A percentile compares a stretch with the other conserved stretches of the same genome.
Conservation (phyloP, 2,329 filamentous ascomycete species). For the Leptoxyphium fumago region DNA sequence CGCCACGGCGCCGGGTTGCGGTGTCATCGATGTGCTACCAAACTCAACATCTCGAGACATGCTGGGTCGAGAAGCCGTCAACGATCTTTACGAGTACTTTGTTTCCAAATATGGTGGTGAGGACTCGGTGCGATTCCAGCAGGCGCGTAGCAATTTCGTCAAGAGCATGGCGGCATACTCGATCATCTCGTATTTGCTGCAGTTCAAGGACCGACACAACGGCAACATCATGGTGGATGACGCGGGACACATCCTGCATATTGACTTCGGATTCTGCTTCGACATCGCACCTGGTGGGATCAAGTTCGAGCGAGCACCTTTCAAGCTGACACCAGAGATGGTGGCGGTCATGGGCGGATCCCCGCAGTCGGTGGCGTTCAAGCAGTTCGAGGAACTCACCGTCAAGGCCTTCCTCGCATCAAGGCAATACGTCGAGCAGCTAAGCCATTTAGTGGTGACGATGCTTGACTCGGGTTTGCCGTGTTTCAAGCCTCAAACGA, state of each 20-base stretch:
- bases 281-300: constrained; percentile 95
- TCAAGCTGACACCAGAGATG: constrained; percentile 97
- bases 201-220: constrained; percentile 99
- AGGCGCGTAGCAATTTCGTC: constrained; percentile 91
- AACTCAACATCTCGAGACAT: constrained; percentile 98
- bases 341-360: constrained; percentile 91
- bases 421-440: constrained; percentile 72
- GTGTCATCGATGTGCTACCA: constrained; percentile 93
- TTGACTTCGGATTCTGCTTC: constrained; percentile 99
- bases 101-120: constrained; percentile 94
- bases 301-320: constrained; percentile 92
- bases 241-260: constrained; percentile 91
- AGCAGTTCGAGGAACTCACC: constrained; percentile 91
- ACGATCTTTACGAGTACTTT: constrained; percentile 97
- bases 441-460: constrained; percentile 75
- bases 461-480: constrained; percentile 96
- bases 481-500: constrained; percentile 93
- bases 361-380: constrained; percentile 73
- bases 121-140: constrained; percentile 86
- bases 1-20: constrained; percentile 89
- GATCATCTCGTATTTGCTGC: constrained; percentile 86
- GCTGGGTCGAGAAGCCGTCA: constrained; percentile 94
- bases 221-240: constrained; percentile 99
- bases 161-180: constrained; percentile 99
- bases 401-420: constrained; percentile 88